Base-by-base conservation (phyloP, 1,139 yeast genomes). In the Candida sp. region DNA sequence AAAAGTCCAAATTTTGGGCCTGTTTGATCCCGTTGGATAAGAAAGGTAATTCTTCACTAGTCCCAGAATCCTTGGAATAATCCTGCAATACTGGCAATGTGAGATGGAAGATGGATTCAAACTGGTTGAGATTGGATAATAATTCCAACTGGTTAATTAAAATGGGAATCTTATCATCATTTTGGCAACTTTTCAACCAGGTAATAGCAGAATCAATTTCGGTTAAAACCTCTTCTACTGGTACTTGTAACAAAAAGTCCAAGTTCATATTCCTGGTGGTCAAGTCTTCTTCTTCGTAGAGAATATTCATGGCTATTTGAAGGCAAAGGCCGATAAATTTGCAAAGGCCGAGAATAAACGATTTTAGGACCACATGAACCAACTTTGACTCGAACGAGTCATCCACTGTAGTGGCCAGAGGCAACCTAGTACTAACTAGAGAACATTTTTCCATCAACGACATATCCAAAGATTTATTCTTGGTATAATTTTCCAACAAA, bases 241-340 rank as follows among this genome's bases (percentile, higher is more conserved):
- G 48, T 3, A 67, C 55, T 22, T 56, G 60, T 23, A 48, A 46
- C 41, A 72, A 60, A 43, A 68, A 70, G 46, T 69, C 64, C 41
- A 72, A 56, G 40, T 79, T 81, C 84, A 84, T 79, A 9, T 72
- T 68, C 49, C 84, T 77, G 2, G 86, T 79, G 44, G 82, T 82
- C 41, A 86, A 63, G 60, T 86, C 95, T 55, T 86, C 95, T 54
- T 86, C 93, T 53, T 85, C 91, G 52, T 81, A 82, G 15, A 86
- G 66, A 5, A 82, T 84, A n/a, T 82, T 83, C 15, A 73, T 66
- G 1, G 83, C 81, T 33, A 83, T 61, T 7, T 63, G 60, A 3
- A 77, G 55, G 5, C 76, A 68, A 40, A 77, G 67, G 21, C 79
- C 79, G 5, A 80, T 73, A 52, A 81, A 74, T 47, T 76, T 77